Conservation (phyloP, 2,329 filamentous ascomycete genomes). For the Calcarisporium arbuscula region DNA sequence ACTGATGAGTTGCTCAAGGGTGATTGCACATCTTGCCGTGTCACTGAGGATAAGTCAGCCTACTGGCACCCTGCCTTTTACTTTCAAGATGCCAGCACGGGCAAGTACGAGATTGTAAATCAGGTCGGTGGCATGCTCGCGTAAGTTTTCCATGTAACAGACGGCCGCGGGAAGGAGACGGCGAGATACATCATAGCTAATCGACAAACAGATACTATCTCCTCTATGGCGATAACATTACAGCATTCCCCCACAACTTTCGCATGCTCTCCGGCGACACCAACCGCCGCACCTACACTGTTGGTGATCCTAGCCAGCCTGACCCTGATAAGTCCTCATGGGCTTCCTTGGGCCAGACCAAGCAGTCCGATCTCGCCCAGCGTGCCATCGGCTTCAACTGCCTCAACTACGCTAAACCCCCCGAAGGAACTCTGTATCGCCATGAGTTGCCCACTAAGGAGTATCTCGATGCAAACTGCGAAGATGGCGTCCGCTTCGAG, state of each 20-base stretch:
- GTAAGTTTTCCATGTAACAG: conserved; percentile 45
- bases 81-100: conserved; percentile 61
- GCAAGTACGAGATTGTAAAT: conserved; percentile 60
- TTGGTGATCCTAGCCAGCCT: conserved; percentile 58
- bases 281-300: conserved; percentile 60
- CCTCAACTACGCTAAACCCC: conserved; percentile 63
- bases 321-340: conserved; percentile 65
- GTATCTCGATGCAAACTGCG: conserved; percentile 74
- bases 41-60: conserved; percentile 75
- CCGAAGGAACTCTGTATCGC: conserved; percentile 72
- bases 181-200: too few species aligned
- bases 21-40: conserved; percentile 74
- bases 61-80: conserved; percentile 82
- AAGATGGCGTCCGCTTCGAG: conserved; percentile 75
- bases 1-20: conserved; percentile 52
- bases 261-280: conserved; percentile 76
- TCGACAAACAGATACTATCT: conserved; percentile 69
- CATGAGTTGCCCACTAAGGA: conserved; percentile 75
- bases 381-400: conserved; percentile 94
- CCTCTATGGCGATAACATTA: conserved; percentile 57
- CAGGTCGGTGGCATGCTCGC: conserved; percentile 80
- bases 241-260: conserved; percentile 71
- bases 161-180: not conserved
- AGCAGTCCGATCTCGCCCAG: conserved; percentile 64
- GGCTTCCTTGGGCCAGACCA: conserved; percentile 54